Evolutionary conservation across 495 filamentous ascomycete species (phyloP).

Genomic region (Xylaria flabelliformis): DNA sequence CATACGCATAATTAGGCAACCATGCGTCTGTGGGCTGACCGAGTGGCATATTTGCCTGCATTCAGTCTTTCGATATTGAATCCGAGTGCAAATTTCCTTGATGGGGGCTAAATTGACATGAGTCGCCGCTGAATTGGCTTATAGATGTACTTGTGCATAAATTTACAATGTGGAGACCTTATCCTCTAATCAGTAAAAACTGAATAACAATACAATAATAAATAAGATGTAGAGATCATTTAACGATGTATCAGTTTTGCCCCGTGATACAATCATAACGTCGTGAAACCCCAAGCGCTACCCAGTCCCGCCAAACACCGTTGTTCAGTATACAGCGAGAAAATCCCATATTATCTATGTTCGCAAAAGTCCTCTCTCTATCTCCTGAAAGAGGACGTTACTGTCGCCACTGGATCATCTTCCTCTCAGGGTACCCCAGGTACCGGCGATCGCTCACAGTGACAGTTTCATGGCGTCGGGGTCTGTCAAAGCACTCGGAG

Average conservation of each 20-base stretch:
- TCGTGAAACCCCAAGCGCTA: background rate
- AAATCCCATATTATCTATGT: background rate
- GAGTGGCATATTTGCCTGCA: background rate
- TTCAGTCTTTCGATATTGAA: background rate
- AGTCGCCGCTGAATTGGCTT: background rate
- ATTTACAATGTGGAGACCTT: background rate
- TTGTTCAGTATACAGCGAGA: background rate
- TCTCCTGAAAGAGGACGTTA: too few species aligned
- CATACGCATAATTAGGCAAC: background rate
- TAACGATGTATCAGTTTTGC: background rate
- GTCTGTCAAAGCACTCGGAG: constrained; percentile 24
- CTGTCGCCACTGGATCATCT: constrained; percentile 25
- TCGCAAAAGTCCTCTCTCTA: background rate
- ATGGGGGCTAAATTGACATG: background rate
- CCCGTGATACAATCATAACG: background rate
- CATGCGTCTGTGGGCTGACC: background rate
- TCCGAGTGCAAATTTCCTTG: background rate
- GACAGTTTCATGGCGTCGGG: constrained; percentile 5
- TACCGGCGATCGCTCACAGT: background rate
- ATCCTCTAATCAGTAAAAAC: background rate
- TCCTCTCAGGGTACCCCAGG: constrained; percentile 25
- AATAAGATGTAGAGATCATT: background rate
- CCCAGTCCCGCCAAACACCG: too few species aligned
- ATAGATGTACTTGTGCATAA: background rate
- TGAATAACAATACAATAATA: background rate